A percentile compares a stretch with the other conserved stretches of the same genome.
Evolutionary conservation across 306 rosid species (phyloP).

Genomic region (Geum urbanum): DNA sequence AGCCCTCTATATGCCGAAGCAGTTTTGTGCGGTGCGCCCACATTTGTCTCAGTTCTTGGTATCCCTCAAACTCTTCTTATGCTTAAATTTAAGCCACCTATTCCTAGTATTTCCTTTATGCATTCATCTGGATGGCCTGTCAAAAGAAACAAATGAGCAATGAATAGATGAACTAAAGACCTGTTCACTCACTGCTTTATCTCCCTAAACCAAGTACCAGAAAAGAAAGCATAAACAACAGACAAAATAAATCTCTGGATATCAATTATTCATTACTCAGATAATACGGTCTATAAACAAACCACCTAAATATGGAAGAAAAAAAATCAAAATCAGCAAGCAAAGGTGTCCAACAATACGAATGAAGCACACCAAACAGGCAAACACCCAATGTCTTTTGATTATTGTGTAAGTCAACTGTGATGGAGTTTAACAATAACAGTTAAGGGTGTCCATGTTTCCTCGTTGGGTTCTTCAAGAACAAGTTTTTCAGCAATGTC

Average conservation of each 20-base stretch:
- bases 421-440: constrained; percentile 75
- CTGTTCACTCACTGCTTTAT: too few relatives aligned
- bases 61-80: constrained; percentile 20
- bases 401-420: constrained; percentile 41
- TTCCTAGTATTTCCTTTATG: neutral
- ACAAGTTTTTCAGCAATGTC: constrained; percentile 65
- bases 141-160: neutral
- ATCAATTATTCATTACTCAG: too few relatives aligned
- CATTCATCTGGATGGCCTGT: neutral
- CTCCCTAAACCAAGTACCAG: too few relatives aligned
- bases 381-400: too few relatives aligned
- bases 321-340: too few relatives aligned
- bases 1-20: constrained; percentile 33
- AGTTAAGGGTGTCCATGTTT: constrained; percentile 61
- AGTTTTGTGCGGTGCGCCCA: constrained; percentile 37
- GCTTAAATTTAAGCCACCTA: constrained; percentile 12
- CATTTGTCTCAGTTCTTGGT: constrained; percentile 37
- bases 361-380: too few relatives aligned
- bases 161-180: neutral
- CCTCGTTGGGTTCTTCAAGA: constrained; percentile 44
- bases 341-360: too few relatives aligned
- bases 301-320: too few relatives aligned
- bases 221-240: too few relatives aligned
- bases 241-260: too few relatives aligned
- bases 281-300: too few relatives aligned